Evolutionary conservation across 257 asterid genomes (phyloP), one percentile per base, ranked within the genome.

Genomic region (Anisodus tanguticus): DNA sequence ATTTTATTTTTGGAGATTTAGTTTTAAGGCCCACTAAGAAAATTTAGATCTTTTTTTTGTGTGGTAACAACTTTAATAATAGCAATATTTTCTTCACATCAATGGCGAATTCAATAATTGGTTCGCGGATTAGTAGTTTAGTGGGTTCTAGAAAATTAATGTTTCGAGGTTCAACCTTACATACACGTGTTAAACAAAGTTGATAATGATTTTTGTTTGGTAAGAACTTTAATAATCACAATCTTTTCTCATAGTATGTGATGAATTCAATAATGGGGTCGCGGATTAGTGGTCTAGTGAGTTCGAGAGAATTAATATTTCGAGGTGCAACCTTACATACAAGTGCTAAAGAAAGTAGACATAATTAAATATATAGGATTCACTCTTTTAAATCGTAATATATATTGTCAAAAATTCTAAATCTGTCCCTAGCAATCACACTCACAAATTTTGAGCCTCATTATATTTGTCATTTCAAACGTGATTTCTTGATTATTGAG

Each of bases 401-500:
- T 2, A 9, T 26, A 4, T 22, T 1, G 5, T 69, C 6, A 31
- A 3, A 7, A 71, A 71, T 71, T 7, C 10, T 45, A 13, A n/a
- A 9, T 2, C 0, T 45, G 0, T 31, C 35, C 1, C 35, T 31
- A 1, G 35, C 35, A 1, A 31, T 31, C 35, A 31, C 35, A 31
- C 35, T 31, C 35, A 31, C 1, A 0, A 11, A 4, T 43, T 70
- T 43, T 6, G 3, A 71, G 2, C 45, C 6, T 11, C 0, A 37
- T 68, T 2, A 37, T 68, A 68, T 7, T 68, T 37, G 12, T 68
- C 51, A 37, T 68, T 68, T 68, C 53, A 70, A 41, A 43, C 16
- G 54, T 69, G 78, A 70, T 39, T 3, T 70, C 55, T 31, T 16
- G 8, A 43, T 70, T 51, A 76, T 76, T 76, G 60, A 76, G 81